A percentile compares a stretch with the other conserved stretches of the same genome.
These are phyloP conservation scores for Moringa oleifera DNA, from an alignment of 345 rosid genomes.

Conservation along the genomic window DNA sequence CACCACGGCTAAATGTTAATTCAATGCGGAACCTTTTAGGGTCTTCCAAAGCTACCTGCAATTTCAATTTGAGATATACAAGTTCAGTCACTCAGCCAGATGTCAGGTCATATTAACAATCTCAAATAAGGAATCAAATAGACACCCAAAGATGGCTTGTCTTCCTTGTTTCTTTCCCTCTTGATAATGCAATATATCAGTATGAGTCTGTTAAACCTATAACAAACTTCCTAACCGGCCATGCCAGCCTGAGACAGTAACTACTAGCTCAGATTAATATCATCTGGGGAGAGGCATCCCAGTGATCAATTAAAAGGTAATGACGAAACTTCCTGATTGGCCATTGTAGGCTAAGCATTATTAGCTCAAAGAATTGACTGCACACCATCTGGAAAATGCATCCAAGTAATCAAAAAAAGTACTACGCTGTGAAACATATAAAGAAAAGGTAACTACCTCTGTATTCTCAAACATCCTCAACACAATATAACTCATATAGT, in stretches of 20 bases:
- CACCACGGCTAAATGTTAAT: constrained; percentile 93
- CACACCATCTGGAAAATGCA: neutral
- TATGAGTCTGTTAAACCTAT: neutral
- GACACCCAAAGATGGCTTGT: too few species aligned
- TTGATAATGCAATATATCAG: neutral
- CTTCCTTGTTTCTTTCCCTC: too few species aligned
- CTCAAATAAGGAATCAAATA: neutral
- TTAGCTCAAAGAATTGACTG: too few species aligned
- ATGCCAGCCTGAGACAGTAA: neutral
- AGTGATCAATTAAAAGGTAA: too few species aligned
- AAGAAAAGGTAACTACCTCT: constrained; percentile 39
- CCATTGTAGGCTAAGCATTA: too few species aligned
- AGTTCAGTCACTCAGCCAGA: neutral
- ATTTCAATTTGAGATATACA: constrained; percentile 6
- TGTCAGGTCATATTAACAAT: neutral
- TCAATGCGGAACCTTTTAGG: constrained; percentile 86
- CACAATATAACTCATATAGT: constrained; percentile 97
- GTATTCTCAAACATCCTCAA: constrained; percentile 91
- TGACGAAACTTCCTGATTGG: too few species aligned
- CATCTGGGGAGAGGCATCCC: too few species aligned
- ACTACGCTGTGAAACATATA: neutral
- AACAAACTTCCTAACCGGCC: neutral
- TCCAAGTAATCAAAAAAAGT: neutral
- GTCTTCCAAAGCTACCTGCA: constrained; percentile 77
- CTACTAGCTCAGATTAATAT: too few species aligned